Evolutionary conservation across 2,329 filamentous ascomycete species (phyloP), one percentile per base, ranked within the genome.

Genomic region (Neocatenulostroma microsporum): DNA sequence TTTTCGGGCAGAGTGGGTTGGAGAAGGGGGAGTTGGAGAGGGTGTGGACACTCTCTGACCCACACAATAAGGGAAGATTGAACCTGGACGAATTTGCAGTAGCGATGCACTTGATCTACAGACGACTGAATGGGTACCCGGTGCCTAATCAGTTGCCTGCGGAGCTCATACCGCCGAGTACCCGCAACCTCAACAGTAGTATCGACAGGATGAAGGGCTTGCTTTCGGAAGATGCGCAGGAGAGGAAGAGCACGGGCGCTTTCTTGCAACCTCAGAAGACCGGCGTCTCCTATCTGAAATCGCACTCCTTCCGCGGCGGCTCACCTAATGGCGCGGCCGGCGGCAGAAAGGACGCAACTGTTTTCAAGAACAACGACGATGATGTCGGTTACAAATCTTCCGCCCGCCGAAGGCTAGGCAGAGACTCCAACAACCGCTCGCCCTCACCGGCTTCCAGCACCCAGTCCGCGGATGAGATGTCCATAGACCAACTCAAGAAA

Each of bases 51-150:
- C 69, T 98, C 40, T 82, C 89, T 3, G 91, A 98, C 58, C 82
- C 88, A 21, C 82, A 88, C 46, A 95, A 98, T 62, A 91, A 91
- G 60, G 91, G 91, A 13, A 82, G 88, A 38, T 73, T 98, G 20
- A 88, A 98, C 53, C 76, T 96, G 54, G 91, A 98, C 58, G 91
- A 98, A 57, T 98, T 98, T 57, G 88, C 91, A 7, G 89, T 98
- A 35, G 87, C 88, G 8, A 98, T 98, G 91, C 91, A 98, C 72
- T 68, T 98, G 63, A 98, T 98, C 53, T 98, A 98, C 66, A 77
- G 91, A 52, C 94, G 93, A 59, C 73, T 98, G 36, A 96, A 98
- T 54, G 89, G 89, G 23, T 96, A 96, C 55, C 88, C 89, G 2
- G 73, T 96, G 21, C 91, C 91, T 12, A 84, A 80, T 53, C 80